Percentiles rank a stretch among this genome's conserved stretches.
Conservation (phyloP, 2,329 filamentous ascomycete species). For the Colletotrichum tabaci region DNA sequence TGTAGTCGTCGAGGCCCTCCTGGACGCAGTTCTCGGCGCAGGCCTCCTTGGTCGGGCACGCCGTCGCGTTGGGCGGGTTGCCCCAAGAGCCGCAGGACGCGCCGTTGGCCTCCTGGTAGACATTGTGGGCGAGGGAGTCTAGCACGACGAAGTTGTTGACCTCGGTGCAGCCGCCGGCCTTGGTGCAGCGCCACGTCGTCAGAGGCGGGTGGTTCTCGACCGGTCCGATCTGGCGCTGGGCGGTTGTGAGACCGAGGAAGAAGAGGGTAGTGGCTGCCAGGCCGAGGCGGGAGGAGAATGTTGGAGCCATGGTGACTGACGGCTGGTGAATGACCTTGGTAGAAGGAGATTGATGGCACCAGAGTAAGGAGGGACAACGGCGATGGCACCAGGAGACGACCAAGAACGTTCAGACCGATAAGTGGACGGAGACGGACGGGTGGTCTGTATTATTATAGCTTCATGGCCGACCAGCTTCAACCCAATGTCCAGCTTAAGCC, state of each 20-base stretch:
- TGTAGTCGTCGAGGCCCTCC: conserved; percentile 65
- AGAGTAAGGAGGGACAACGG: background rate
- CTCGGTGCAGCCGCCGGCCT: conserved; percentile 61
- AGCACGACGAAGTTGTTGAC: conserved; percentile 65
- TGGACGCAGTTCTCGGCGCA: conserved; percentile 70
- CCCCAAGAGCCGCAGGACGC: conserved; percentile 53
- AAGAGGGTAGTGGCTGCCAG: conserved; percentile 37
- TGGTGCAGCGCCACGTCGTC: conserved; percentile 67
- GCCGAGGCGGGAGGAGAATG: conserved; percentile 22
- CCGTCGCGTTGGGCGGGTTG: conserved; percentile 56
- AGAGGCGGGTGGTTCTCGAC: conserved; percentile 66
- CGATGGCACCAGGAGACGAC: background rate
- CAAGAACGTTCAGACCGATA: background rate
- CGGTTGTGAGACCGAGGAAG: conserved; percentile 49
- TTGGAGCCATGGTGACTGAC: conserved; percentile 31
- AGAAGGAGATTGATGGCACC: background rate
- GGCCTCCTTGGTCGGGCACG: conserved; percentile 64
- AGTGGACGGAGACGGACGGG: background rate
- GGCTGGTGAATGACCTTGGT: background rate
- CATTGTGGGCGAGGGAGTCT: conserved; percentile 62
- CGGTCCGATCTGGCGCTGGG: conserved; percentile 56
- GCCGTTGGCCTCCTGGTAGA: conserved; percentile 58
- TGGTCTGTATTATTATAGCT: conserved; percentile 25
- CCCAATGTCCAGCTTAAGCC: background rate
- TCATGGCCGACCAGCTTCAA: background rate